Conservation (phyloP, 176 grass and related monocot species). For the Secale cereale region DNA sequence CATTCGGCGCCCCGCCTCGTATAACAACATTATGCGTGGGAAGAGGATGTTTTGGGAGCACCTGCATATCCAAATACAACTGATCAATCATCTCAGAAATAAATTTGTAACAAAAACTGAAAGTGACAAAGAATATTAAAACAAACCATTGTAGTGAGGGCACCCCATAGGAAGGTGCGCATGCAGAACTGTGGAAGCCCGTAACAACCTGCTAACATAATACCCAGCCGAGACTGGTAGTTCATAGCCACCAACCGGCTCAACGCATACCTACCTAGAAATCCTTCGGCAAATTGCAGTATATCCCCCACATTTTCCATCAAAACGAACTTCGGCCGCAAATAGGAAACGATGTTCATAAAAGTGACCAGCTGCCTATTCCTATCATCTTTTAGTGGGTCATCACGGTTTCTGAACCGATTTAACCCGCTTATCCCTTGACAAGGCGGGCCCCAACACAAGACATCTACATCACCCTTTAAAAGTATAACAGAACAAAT, state of each 20-base stretch:
- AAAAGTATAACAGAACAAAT: constrained; percentile 6
- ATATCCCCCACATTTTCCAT: constrained; percentile 98
- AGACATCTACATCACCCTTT: constrained; percentile 73
- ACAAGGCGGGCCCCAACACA: constrained; percentile 85
- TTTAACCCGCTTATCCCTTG: constrained; percentile 95
- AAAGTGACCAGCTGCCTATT: constrained; percentile 70
- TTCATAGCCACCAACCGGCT: constrained; percentile 75
- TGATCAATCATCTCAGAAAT: neutral
- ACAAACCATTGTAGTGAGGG: constrained; percentile 68
- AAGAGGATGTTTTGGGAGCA: constrained; percentile 67
- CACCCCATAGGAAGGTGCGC: constrained; percentile 76
- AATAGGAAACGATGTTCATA: constrained; percentile 69
- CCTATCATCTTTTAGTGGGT: constrained; percentile 78
- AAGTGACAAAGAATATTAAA: neutral
- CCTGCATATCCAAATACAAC: constrained; percentile 32
- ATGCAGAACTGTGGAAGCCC: constrained; percentile 81
- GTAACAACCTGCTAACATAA: constrained; percentile 80
- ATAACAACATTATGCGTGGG: constrained; percentile 75
- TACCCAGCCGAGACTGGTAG: constrained; percentile 75
- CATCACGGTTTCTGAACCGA: constrained; percentile 58
- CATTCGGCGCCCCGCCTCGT: constrained; percentile 47
- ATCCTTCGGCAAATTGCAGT: constrained; percentile 70
- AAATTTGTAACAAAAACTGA: neutral
- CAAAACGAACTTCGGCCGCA: constrained; percentile 75
- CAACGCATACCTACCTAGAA: constrained; percentile 69